Conservation (phyloP, 805 yeast genomes). For the Ogataea parapolymorpha region DNA sequence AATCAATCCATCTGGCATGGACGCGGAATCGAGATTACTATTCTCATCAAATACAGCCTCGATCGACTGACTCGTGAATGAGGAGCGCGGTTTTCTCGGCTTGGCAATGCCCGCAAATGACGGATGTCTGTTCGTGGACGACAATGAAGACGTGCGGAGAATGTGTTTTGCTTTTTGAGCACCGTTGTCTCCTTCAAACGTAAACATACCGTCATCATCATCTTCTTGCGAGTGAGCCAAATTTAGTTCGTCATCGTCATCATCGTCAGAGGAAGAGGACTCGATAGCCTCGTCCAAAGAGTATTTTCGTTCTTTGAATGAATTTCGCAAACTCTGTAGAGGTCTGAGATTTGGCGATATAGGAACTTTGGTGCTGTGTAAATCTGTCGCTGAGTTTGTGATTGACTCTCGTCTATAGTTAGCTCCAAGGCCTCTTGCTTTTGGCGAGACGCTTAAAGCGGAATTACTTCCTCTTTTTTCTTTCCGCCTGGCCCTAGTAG, state of each 20-base stretch:
- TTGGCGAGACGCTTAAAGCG: constrained; percentile 23
- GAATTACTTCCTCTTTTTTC: constrained; percentile 14
- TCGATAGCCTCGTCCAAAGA: constrained; percentile 39
- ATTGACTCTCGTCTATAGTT: constrained; percentile 48
- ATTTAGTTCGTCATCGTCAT: constrained; percentile 35
- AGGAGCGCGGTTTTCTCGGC: constrained; percentile 33
- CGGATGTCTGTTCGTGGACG: constrained; percentile 27
- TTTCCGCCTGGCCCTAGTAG: constrained; percentile 6
- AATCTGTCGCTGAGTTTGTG: constrained; percentile 41
- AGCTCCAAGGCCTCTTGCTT: constrained; percentile 5
- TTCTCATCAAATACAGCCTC: constrained; percentile 32
- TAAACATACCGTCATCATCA: constrained; percentile 34
- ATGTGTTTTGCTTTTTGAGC: constrained; percentile 10
- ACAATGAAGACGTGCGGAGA: constrained; percentile 22
- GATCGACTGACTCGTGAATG: constrained; percentile 31
- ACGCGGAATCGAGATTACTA: constrained; percentile 22
- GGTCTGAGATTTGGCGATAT: constrained; percentile 33
- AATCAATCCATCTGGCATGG: constrained; percentile 26
- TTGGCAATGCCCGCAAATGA: constrained; percentile 35
- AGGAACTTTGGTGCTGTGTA: constrained; percentile 48
- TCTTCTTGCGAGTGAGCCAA: constrained; percentile 37
- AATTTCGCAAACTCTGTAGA: constrained; percentile 29
- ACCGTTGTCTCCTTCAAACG: constrained; percentile 25
- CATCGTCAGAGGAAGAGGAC: constrained; percentile 39
- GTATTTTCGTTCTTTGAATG: constrained; percentile 28